Percentiles rank a stretch among this genome's conserved stretches.
Conservation (phyloP, 176 grass and related monocot genomes). For the Themeda triandra region DNA sequence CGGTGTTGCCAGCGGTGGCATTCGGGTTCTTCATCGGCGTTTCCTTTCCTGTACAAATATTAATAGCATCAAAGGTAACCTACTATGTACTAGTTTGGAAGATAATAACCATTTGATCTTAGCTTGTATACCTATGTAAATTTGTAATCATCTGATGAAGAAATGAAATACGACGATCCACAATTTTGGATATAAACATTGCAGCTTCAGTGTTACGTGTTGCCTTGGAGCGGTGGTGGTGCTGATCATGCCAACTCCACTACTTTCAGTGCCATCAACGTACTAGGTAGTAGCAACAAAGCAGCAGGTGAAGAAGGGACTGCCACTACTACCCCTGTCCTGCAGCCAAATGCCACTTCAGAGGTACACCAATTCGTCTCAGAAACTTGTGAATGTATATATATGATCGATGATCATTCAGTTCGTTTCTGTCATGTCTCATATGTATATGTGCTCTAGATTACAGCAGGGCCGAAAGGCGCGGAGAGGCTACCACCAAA, state of each 20-base stretch:
- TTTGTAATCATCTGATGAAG: not conserved
- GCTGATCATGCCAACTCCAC: not conserved
- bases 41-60: not conserved
- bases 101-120: not conserved
- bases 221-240: not conserved
- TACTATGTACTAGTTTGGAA: too few species aligned
- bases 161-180: too few species aligned
- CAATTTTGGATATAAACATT: not conserved
- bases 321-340: too few species aligned
- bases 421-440: too few species aligned
- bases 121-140: not conserved
- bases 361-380: not conserved
- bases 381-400: too few species aligned
- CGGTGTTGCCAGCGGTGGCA: not conserved
- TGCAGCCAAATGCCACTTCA: not conserved
- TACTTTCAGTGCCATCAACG: not conserved
- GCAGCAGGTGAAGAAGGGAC: not conserved
- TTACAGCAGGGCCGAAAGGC: not conserved
- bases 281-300: not conserved
- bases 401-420: too few species aligned
- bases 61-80: conserved; percentile 18
- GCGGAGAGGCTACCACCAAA: not conserved
- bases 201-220: not conserved
- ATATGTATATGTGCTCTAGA: too few species aligned
- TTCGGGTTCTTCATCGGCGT: conserved; percentile 29